Evolutionary conservation across 129 eudicot species (phyloP).

Genomic region (Chrysanthemum seticuspe): DNA sequence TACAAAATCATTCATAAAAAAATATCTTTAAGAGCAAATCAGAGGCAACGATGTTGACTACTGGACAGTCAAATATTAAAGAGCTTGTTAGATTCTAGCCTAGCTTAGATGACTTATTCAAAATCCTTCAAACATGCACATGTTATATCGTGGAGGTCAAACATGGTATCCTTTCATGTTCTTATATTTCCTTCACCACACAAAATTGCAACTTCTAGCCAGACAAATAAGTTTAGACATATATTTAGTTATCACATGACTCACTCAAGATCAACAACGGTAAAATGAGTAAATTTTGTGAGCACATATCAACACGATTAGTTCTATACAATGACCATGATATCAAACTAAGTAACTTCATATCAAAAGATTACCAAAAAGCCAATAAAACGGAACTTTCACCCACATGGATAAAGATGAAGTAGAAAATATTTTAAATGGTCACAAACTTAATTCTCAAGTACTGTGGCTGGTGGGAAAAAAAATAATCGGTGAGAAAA

Average conservation of each 20-base stretch:
- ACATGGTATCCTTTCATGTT: neutral
- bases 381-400: neutral
- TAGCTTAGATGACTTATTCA: neutral
- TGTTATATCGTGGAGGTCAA: neutral
- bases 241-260: neutral
- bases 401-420: neutral
- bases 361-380: constrained; percentile 3
- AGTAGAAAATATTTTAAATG: constrained; percentile 4
- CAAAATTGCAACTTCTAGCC: neutral
- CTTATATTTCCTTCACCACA: neutral
- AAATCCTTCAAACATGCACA: neutral
- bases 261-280: neutral
- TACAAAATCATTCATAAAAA: constrained; percentile 22
- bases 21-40: neutral
- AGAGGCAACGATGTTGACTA: neutral
- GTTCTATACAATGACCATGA: neutral
- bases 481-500: neutral
- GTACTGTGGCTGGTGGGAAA: neutral
- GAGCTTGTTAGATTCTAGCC: neutral
- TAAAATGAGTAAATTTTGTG: neutral
- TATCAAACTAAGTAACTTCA: neutral
- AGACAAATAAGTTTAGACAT: neutral
- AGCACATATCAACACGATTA: neutral
- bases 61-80: neutral
- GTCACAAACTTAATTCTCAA: neutral